phyloP scores from a whole-genome alignment of 2,329 filamentous ascomycete genomes.

The Allantophomopsis cytisporea region DNA sequence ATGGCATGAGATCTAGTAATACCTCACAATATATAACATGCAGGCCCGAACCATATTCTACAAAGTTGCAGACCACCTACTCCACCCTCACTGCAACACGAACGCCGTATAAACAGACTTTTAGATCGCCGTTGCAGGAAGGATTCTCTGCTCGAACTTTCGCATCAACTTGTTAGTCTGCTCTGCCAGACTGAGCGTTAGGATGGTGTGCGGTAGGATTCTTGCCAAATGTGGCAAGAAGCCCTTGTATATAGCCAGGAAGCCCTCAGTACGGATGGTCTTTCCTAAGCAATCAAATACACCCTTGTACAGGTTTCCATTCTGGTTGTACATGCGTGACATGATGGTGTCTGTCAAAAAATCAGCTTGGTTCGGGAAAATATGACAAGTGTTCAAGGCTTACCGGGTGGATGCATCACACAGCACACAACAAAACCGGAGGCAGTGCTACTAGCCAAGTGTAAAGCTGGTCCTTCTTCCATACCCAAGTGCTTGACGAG shows the following conservation, averaged over 20 bases:
- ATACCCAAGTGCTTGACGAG: conserved; percentile 73
- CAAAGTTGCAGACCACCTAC: too few relatives aligned
- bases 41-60: too few relatives aligned
- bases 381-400: conserved; percentile 14
- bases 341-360: conserved; percentile 70
- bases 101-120: too few relatives aligned
- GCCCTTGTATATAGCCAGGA: conserved; percentile 94
- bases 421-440: conserved; percentile 95
- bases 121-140: conserved; percentile 21
- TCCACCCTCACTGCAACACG: too few relatives aligned
- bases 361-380: background rate
- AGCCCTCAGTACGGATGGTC: conserved; percentile 80
- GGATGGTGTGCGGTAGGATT: conserved; percentile 88
- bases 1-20: too few relatives aligned
- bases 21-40: too few relatives aligned
- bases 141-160: conserved; percentile 51
- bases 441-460: conserved; percentile 75
- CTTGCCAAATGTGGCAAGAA: conserved; percentile 89
- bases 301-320: conserved; percentile 88
- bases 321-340: conserved; percentile 98
- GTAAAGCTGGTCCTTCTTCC: conserved; percentile 80
- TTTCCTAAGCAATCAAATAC: conserved; percentile 87
- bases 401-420: conserved; percentile 93
- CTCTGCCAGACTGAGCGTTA: conserved; percentile 86
- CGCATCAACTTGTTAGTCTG: conserved; percentile 92